Evolutionary conservation across 306 rosid genomes (phyloP).

Genomic region (Pterocarpus santalinus): DNA sequence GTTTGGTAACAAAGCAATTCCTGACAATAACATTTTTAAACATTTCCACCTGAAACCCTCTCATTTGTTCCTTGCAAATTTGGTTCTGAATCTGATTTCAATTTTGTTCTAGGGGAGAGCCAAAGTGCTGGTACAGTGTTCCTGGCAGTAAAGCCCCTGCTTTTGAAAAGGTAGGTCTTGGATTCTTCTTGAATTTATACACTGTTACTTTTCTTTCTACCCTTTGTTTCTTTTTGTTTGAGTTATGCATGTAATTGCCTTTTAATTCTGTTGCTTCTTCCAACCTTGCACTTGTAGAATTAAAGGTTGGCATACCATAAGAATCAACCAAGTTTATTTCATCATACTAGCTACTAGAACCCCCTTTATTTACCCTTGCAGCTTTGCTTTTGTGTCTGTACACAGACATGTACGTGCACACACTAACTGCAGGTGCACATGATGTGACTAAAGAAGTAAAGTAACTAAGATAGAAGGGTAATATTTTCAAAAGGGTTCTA

Average conservation of each 20-base stretch:
- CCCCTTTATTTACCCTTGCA: constrained; percentile 5
- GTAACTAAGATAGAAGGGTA: constrained; percentile 24
- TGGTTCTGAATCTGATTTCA: constrained; percentile 51
- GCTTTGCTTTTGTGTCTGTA: neutral
- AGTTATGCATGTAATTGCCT: neutral
- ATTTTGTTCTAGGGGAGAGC: constrained; percentile 88
- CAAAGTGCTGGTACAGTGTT: constrained; percentile 98
- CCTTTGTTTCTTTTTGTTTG: no score
- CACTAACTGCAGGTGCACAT: constrained; percentile 27
- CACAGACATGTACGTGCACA: neutral
- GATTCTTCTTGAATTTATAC: constrained; percentile 40
- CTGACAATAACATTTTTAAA: neutral
- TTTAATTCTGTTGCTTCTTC: constrained; percentile 36
- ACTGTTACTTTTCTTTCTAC: neutral
- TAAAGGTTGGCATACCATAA: neutral
- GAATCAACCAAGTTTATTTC: constrained; percentile 36
- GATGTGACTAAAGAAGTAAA: constrained; percentile 24
- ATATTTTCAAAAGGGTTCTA: constrained; percentile 23
- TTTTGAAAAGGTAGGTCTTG: constrained; percentile 81
- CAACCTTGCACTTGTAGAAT: constrained; percentile 29
- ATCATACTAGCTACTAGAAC: constrained; percentile 7
- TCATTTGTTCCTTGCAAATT: constrained; percentile 12
- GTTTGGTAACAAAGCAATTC: constrained; percentile 19
- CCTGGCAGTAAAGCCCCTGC: constrained; percentile 91
- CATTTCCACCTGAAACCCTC: no score